Base-by-base conservation (phyloP, 805 yeast genomes). In the Kluyveromyces nonfermentans region DNA sequence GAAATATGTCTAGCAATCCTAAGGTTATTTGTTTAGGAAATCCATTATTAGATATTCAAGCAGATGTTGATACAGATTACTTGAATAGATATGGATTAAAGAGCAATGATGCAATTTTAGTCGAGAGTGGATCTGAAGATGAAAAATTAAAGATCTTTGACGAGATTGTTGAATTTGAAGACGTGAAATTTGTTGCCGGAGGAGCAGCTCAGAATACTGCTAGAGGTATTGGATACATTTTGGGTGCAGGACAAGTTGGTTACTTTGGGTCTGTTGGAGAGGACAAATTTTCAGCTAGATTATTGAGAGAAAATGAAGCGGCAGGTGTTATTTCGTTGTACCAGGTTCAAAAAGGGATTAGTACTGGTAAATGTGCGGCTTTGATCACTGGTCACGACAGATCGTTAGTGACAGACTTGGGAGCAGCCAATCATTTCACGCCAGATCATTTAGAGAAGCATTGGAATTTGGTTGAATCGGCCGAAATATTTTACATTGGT, bases 141-240 rank as follows among this genome's bases (percentile, higher is more conserved):
- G 75, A 81, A 64, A 96, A 87, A 70, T 68, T 80, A 78, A 85
- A 90, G 44, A 85, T 93, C 62, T 93, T 73, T 67, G 82, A 77
- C 46, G 97, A 93, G 66, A 75, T 85, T 53, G 69, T 87, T 44
- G 65, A 71, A 32, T 70, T 69, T 62, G 70, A 74, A 32, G 76
- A 73, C 47, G 79, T 86, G 50, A 76, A 78, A 57, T 68, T 80
- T 49, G 78, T 90, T 54, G 98, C 99, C 49, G 99, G 99, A 56
- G 99, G 99, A 65, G 99, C 99, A 58, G 98, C 97, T 48, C 99
- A 93, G 72, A 93, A 93, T 74, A 79, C 97, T 51, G 97, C 97
- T 46, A 81, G 99, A 70, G 99, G 96, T 62, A 97, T 97, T 41
- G 97, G 90, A 63, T 90, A 86, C 70, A 67, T 87, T 45, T 75